Evolutionary conservation across 1,139 yeast species (phyloP).

Genomic region (Zygosaccharomyces pseudobailii): DNA sequence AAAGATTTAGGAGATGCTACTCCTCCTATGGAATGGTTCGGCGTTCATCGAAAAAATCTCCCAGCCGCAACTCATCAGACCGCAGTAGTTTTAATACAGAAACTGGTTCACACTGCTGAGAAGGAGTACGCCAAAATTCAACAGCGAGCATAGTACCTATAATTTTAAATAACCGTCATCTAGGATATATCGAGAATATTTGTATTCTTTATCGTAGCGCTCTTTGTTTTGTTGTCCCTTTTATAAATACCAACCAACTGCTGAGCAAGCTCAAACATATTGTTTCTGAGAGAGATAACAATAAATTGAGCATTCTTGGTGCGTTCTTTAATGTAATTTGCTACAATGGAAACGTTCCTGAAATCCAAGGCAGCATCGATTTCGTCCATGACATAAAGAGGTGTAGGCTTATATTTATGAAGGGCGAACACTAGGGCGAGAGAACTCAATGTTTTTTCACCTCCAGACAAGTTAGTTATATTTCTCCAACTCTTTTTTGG

Average conservation of each 20-base stretch:
- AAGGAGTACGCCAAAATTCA: slow-evolving; percentile 38
- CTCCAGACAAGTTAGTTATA: slow-evolving; percentile 92
- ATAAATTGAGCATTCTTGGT: slow-evolving; percentile 96
- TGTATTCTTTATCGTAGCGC: slow-evolving; percentile 69
- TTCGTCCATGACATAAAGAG: slow-evolving; percentile 98
- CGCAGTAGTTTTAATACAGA: slow-evolving; percentile 68
- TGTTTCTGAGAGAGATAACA: slow-evolving; percentile 90
- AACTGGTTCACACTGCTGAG: slow-evolving; percentile 59
- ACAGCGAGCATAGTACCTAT: slow-evolving; percentile 27
- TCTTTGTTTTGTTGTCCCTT: slow-evolving; percentile 82
- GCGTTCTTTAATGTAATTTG: slow-evolving; percentile 91
- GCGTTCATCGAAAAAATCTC: slow-evolving; percentile 76
- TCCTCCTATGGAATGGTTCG: slow-evolving; percentile 98
- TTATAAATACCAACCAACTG: slow-evolving; percentile 95
- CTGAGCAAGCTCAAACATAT: slow-evolving; percentile 95
- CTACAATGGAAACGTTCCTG: slow-evolving; percentile 94
- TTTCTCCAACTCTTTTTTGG: slow-evolving; percentile 98
- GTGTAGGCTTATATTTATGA: slow-evolving; percentile 95
- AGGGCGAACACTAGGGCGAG: slow-evolving; percentile 94
- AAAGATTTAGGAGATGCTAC: slow-evolving; percentile 94
- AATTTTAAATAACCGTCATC: neutral
- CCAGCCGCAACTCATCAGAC: slow-evolving; percentile 84
- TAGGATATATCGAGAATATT: slow-evolving; percentile 36
- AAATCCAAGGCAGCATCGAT: slow-evolving; percentile 98
- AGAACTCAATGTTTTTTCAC: slow-evolving; percentile 94